phyloP scores from a whole-genome alignment of 164 flowering plant genomes.

The Umbilicus rupestris region DNA sequence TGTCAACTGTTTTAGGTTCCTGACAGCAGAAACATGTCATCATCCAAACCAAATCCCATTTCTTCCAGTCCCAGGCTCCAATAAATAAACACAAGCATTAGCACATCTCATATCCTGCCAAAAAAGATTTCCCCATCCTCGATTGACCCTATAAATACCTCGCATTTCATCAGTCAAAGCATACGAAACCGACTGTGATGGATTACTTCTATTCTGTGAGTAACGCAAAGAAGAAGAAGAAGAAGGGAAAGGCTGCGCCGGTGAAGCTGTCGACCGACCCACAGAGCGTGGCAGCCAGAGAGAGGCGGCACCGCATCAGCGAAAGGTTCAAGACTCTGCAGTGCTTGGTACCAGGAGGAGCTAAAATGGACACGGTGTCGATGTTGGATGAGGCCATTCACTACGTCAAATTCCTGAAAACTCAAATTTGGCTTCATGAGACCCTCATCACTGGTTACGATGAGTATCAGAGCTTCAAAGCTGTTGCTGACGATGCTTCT shows the following conservation, averaged over 20 bases:
- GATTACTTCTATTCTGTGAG: background rate
- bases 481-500: slow-evolving; percentile 10
- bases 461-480: background rate
- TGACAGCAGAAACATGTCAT: no score
- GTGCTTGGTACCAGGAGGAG: slow-evolving; percentile 71
- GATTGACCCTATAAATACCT: background rate
- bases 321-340: slow-evolving; percentile 67
- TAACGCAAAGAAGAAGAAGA: background rate
- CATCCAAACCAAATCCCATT: no score
- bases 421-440: slow-evolving; percentile 71
- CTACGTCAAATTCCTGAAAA: slow-evolving; percentile 72
- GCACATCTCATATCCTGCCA: background rate
- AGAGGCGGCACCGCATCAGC: slow-evolving; percentile 72
- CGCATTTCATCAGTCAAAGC: background rate
- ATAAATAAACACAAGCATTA: no score
- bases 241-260: slow-evolving; percentile 12
- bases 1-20: no score
- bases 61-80: no score
- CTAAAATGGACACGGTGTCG: slow-evolving; percentile 78
- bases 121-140: background rate
- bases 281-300: slow-evolving; percentile 76
- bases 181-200: background rate
- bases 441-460: slow-evolving; percentile 13
- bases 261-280: slow-evolving; percentile 72
- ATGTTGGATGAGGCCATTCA: slow-evolving; percentile 77